Evolutionary conservation across 1,139 yeast genomes (phyloP).

Genomic region (Lipomyces yarrowii): DNA sequence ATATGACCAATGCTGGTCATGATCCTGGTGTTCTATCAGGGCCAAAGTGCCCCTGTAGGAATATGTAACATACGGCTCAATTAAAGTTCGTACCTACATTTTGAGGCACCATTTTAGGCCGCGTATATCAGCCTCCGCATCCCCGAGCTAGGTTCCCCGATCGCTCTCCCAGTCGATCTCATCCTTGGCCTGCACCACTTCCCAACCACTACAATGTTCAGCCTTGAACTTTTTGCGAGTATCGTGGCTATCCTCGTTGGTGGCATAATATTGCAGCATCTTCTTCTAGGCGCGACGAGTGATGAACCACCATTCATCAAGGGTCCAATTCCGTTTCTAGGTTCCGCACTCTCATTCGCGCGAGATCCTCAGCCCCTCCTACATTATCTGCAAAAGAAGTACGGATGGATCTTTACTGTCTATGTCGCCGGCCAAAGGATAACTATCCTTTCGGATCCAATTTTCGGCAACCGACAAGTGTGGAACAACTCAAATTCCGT

Average conservation of each 20-base stretch:
- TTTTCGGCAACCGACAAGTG: conserved; percentile 12
- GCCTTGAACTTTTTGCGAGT: background rate
- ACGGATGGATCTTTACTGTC: conserved; percentile 25
- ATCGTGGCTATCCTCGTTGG: background rate
- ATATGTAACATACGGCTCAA: no score
- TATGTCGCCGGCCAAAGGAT: conserved; percentile 25
- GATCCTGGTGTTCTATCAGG: no score
- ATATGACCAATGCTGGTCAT: no score
- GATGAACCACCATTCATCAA: conserved; percentile 25
- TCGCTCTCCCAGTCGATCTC: no score
- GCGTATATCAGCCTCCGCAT: no score
- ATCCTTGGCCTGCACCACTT: background rate
- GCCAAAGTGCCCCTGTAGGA: no score
- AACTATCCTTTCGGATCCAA: conserved; percentile 25
- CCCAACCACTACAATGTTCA: background rate
- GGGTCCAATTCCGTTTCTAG: conserved; percentile 27
- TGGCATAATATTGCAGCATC: conserved; percentile 2
- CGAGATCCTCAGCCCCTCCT: conserved; percentile 7
- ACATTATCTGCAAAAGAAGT: conserved; percentile 10
- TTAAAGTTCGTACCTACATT: no score
- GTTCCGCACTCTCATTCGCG: conserved; percentile 17
- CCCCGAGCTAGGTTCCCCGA: no score
- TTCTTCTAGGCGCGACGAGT: conserved; percentile 1
- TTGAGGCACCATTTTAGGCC: no score
- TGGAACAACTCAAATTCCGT: conserved; percentile 3